phyloP scores from a whole-genome alignment of 2,329 filamentous ascomycete genomes.

The Aureobasidium sp. region DNA sequence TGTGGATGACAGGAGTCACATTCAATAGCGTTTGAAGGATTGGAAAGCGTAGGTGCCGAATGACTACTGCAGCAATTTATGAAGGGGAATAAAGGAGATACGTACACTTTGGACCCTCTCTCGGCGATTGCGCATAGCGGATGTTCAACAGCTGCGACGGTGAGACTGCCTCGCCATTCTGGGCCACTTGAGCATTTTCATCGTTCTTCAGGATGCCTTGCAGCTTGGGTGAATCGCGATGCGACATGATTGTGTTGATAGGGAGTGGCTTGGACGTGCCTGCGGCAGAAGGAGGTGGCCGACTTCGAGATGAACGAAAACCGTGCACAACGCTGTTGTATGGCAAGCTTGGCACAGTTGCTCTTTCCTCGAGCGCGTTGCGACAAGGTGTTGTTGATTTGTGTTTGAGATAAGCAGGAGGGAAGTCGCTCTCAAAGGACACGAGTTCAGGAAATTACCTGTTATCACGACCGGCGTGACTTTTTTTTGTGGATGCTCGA shows the following conservation, averaged over 20 bases:
- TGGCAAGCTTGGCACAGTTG: background rate
- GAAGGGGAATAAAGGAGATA: background rate
- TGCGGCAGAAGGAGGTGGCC: background rate
- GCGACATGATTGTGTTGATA: background rate
- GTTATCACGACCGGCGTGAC: constrained; percentile 2
- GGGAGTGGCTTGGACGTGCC: background rate
- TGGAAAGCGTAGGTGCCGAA: background rate
- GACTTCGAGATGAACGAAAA: background rate
- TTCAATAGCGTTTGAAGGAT: background rate
- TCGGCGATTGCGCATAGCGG: background rate
- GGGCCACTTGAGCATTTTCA: background rate
- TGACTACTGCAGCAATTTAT: background rate
- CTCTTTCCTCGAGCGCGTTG: background rate
- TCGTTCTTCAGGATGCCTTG: constrained; percentile 11
- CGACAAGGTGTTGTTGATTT: background rate
- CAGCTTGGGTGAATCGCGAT: constrained; percentile 11
- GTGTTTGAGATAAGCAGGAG: background rate
- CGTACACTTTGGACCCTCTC: constrained; percentile 7
- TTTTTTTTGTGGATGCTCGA: background rate
- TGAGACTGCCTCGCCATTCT: background rate
- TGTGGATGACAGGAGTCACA: background rate
- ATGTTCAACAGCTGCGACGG: constrained; percentile 4
- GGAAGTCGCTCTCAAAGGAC: background rate
- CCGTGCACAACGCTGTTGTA: constrained; percentile 5
- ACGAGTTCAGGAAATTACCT: constrained; percentile 1